Conservation (phyloP, 768 basidiomycete species). For the Russula ochroleuca region DNA sequence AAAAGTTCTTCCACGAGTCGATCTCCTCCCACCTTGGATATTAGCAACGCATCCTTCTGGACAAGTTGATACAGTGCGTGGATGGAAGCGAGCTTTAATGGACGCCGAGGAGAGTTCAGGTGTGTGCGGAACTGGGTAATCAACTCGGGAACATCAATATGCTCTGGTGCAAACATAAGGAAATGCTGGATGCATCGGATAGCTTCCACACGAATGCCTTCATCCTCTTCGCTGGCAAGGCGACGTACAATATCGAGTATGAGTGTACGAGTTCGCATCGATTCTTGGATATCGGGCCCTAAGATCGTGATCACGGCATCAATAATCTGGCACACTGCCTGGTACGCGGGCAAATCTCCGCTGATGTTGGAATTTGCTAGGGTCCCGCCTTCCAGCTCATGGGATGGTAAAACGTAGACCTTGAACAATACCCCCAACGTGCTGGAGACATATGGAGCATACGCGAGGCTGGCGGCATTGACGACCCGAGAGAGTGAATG, state of each 20-base stretch:
- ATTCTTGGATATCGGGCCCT: slow-evolving; percentile 94
- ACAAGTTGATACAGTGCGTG: slow-evolving; percentile 96
- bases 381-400: slow-evolving; percentile 90
- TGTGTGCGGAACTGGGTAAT: slow-evolving; percentile 74
- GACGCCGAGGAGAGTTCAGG: slow-evolving; percentile 73
- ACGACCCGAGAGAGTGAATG: slow-evolving; percentile 82
- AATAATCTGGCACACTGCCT: slow-evolving; percentile 85
- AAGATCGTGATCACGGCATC: slow-evolving; percentile 91
- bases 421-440: slow-evolving; percentile 90
- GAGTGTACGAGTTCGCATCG: slow-evolving; percentile 68
- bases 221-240: slow-evolving; percentile 81
- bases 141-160: slow-evolving; percentile 75
- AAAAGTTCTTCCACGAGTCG: slow-evolving; percentile 91
- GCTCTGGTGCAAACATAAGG: slow-evolving; percentile 89
- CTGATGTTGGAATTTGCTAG: slow-evolving; percentile 77
- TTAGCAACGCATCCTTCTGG: slow-evolving; percentile 85
- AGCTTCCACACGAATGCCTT: slow-evolving; percentile 85
- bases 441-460: slow-evolving; percentile 80
- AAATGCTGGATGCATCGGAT: slow-evolving; percentile 96
- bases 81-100: slow-evolving; percentile 90
- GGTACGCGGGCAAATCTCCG: slow-evolving; percentile 89
- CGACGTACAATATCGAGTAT: slow-evolving; percentile 82
- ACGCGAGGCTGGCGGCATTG: slow-evolving; percentile 86
- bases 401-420: slow-evolving; percentile 83
- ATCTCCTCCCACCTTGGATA: slow-evolving; percentile 94